Evolutionary conservation across 108 stramenopile species (phyloP).

Genomic region (Schizochytrium sp.): DNA sequence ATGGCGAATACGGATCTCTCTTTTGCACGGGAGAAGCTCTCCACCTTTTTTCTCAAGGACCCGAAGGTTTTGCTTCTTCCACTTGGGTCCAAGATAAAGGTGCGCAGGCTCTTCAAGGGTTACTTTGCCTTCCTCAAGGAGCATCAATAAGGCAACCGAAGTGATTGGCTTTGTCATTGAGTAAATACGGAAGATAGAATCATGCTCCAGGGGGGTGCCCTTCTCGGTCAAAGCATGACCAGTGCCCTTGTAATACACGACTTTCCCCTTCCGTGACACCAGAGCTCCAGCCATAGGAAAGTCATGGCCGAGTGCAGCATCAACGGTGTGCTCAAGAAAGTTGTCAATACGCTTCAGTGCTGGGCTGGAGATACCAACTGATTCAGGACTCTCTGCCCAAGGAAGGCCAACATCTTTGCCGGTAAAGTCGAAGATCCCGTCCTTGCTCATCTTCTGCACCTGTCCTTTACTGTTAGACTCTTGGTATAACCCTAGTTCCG

Average conservation of each 20-base stretch:
- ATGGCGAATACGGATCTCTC: constrained; percentile 14
- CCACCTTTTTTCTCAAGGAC: constrained; percentile 31
- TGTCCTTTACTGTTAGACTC: not conserved
- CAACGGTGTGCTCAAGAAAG: constrained; percentile 8
- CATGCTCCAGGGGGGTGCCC: not conserved
- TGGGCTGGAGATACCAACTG: not conserved
- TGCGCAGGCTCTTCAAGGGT: constrained; percentile 59
- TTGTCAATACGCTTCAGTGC: constrained; percentile 10
- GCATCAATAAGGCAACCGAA: constrained; percentile 61
- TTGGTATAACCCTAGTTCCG: too few species aligned
- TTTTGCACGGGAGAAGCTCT: constrained; percentile 36
- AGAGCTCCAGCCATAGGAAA: constrained; percentile 49
- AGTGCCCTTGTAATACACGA: constrained; percentile 54
- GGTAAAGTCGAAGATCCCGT: not conserved
- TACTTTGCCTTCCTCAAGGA: constrained; percentile 61
- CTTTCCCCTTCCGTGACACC: not conserved
- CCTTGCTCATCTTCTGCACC: not conserved
- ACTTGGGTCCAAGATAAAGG: constrained; percentile 60
- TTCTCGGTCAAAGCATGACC: constrained; percentile 4
- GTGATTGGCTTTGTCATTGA: constrained; percentile 69
- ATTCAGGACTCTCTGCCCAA: constrained; percentile 11
- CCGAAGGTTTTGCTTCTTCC: constrained; percentile 4
- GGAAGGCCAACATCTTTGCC: constrained; percentile 57
- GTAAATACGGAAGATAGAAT: constrained; percentile 63
- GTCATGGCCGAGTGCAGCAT: constrained; percentile 10